Evolutionary conservation across 805 yeast species (phyloP).

Genomic region (Candida hispaniensis): DNA sequence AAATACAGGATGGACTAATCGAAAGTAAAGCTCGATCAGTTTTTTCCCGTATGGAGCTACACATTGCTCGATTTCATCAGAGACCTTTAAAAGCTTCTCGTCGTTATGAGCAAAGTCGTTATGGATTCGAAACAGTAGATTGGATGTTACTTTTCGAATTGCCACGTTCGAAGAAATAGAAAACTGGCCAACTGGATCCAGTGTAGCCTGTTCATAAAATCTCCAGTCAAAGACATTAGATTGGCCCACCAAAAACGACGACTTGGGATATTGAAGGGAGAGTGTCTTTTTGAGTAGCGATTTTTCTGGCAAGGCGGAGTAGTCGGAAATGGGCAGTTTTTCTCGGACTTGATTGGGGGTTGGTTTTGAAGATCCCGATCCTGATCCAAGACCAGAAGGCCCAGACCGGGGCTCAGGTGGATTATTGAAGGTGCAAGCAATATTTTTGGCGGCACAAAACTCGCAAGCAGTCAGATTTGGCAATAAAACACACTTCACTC

Average conservation of each 20-base stretch:
- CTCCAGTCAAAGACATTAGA: conserved; percentile 73
- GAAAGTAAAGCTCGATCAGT: conserved; percentile 57
- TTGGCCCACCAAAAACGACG: conserved; percentile 81
- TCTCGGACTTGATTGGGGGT: conserved; percentile 3
- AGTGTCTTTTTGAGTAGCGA: conserved; percentile 57
- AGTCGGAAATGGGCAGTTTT: conserved; percentile 48
- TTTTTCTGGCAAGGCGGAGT: conserved; percentile 50
- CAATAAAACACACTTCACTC: conserved; percentile 66
- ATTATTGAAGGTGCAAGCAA: conserved; percentile 74
- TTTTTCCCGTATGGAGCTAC: conserved; percentile 90
- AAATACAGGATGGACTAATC: conserved; percentile 80
- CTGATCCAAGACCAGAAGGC: no score
- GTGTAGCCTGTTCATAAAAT: conserved; percentile 50
- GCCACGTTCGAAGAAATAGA: conserved; percentile 56
- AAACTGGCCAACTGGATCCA: conserved; percentile 71
- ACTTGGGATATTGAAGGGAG: conserved; percentile 78
- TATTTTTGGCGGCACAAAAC: conserved; percentile 63
- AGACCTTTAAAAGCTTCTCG: conserved; percentile 59
- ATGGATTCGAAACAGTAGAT: conserved; percentile 60
- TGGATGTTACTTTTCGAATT: conserved; percentile 67
- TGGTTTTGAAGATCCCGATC: not conserved
- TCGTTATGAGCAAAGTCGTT: conserved; percentile 69
- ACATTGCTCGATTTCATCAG: conserved; percentile 72
- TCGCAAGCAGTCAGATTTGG: conserved; percentile 45
- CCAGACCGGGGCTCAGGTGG: no score